phyloP scores from a whole-genome alignment of 495 filamentous ascomycete species.

The Hypoxylon cercidicola region DNA sequence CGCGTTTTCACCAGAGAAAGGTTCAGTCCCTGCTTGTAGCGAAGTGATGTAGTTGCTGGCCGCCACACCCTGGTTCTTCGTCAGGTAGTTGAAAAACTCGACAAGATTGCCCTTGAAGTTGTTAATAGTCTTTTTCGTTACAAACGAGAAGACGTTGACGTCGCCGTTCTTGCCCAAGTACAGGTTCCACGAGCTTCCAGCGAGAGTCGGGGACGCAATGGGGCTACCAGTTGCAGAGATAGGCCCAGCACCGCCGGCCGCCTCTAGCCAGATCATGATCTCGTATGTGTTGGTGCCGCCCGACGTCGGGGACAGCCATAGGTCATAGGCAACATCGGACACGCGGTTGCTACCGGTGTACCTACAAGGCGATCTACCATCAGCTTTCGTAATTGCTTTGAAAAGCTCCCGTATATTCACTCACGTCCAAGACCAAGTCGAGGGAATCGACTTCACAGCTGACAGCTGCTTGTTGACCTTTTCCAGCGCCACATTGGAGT shows the following conservation, averaged over 20 bases:
- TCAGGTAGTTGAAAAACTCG: slow-evolving; percentile 68
- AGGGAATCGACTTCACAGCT: slow-evolving; percentile 61
- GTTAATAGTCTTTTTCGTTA: slow-evolving; percentile 57
- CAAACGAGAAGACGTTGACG: slow-evolving; percentile 71
- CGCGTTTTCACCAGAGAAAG: slow-evolving; percentile 46
- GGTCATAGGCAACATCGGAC: slow-evolving; percentile 73
- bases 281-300: slow-evolving; percentile 65
- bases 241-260: slow-evolving; percentile 69
- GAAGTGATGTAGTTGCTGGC: slow-evolving; percentile 61
- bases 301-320: slow-evolving; percentile 65
- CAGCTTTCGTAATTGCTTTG: background rate
- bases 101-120: slow-evolving; percentile 66
- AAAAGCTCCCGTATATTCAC: slow-evolving; percentile 17
- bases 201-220: slow-evolving; percentile 64
- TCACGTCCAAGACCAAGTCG: slow-evolving; percentile 66
- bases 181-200: slow-evolving; percentile 62
- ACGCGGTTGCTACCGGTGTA: slow-evolving; percentile 65
- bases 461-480: slow-evolving; percentile 60
- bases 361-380: slow-evolving; percentile 43
- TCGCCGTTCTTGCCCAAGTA: slow-evolving; percentile 65
- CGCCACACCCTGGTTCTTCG: slow-evolving; percentile 58
- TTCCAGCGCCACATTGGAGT: slow-evolving; percentile 62
- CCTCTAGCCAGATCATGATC: slow-evolving; percentile 77
- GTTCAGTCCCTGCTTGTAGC: slow-evolving; percentile 47
- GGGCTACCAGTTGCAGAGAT: slow-evolving; percentile 67